Conservation (phyloP, 495 filamentous ascomycete species). For the Podospora pseudocomata region DNA sequence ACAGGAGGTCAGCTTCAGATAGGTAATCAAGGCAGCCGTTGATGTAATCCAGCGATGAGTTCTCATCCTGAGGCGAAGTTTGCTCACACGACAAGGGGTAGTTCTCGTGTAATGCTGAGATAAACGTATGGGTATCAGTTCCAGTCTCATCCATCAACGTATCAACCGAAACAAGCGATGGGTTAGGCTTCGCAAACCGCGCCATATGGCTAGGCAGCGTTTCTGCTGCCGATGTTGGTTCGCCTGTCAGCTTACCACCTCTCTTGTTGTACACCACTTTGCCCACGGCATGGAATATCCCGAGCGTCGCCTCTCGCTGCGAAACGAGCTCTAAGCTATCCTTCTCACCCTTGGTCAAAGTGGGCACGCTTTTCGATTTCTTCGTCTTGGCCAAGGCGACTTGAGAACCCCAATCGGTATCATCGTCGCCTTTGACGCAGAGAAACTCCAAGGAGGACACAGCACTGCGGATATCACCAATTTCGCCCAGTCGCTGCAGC, state of each 20-base stretch:
- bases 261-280: constrained; percentile 95
- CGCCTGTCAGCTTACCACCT: constrained; percentile 38
- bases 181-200: constrained; percentile 58
- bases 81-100: constrained; percentile 79
- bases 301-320: constrained; percentile 79
- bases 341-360: constrained; percentile 66
- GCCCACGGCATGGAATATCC: constrained; percentile 94
- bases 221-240: constrained; percentile 40
- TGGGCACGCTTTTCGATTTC: constrained; percentile 48
- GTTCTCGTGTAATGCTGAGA: constrained; percentile 93
- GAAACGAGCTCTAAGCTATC: constrained; percentile 70
- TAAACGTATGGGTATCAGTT: constrained; percentile 82
- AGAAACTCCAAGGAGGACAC: constrained; percentile 87
- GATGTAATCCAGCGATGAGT: constrained; percentile 60
- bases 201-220: constrained; percentile 58
- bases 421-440: constrained; percentile 67
- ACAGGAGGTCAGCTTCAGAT: constrained; percentile 82
- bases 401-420: constrained; percentile 64
- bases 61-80: constrained; percentile 40
- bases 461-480: constrained; percentile 89
- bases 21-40: constrained; percentile 74
- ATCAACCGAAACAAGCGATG: constrained; percentile 68
- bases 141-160: constrained; percentile 82
- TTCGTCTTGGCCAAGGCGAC: constrained; percentile 60
- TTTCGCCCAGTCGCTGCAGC: constrained; percentile 69